Evolutionary conservation across 768 basidiomycete species (phyloP), one percentile per base, ranked within the genome.

Genomic region (Pholiota microspora): DNA sequence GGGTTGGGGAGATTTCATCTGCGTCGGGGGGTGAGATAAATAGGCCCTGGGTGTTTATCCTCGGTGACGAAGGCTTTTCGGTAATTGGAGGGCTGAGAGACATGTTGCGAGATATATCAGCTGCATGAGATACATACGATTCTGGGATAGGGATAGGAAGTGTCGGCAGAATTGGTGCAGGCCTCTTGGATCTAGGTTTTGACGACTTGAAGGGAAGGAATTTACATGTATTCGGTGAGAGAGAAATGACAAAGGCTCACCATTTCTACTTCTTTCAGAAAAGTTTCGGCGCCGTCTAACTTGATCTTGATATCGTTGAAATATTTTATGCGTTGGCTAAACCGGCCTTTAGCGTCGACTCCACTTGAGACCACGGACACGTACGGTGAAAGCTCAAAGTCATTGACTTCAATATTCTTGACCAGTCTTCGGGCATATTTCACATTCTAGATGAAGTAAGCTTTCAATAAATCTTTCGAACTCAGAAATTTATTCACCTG

Each of bases 341-440:
- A 49, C 47, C 45, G 38, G 32, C 25, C 51, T 45, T 34, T 36
- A 34, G 35, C 16, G 21, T n/a, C 46, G 1, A 1, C 32, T 9
- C 2, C 15, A 18, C 2, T 2, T 1, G 18, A 25, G 12, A 21
- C 2, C 9, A 15, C 0, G 32, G 8, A 8, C 47, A 70, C 79
- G 61, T 49, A 83, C 78, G 74, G 71, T 18, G 76, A 65, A 4
- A 69, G 68, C 52, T 78, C 75, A 12, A 69, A 70, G 28, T 74
- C 77, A 55, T 80, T 74, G 27, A 77, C 59, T 57, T 87, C 81
- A 15, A 86, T 79, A 55, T 81, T 83, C 64, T 77, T 77, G 38
- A 89, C 58, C 53, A 89, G 67, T 55, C 73, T 73, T 48, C 77
- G 70, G 0, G 86, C 86, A 63, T 79, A 79, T 58, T 80, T 82